These are phyloP conservation scores for Picea abies DNA, from an alignment of 83 land plant species.

Conservation along the genomic window DNA sequence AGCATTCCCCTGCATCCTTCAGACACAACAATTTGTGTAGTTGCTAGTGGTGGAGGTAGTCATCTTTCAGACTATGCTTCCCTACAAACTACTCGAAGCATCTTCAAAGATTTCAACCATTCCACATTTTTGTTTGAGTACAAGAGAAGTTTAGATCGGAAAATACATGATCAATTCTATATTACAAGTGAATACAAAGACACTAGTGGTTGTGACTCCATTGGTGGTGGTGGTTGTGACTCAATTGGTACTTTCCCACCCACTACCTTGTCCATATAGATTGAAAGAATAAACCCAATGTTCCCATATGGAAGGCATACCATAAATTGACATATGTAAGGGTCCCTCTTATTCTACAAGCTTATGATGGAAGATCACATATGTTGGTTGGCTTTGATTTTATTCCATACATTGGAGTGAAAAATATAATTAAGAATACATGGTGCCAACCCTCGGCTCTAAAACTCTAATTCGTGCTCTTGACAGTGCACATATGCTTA, in stretches of 20 bases:
- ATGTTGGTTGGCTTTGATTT: no score
- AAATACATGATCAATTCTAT: slow-evolving; percentile 81
- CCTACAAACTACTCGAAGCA: slow-evolving; percentile 65
- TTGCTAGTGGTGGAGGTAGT: slow-evolving; percentile 89
- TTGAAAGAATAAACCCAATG: background rate
- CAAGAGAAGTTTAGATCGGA: slow-evolving; percentile 76
- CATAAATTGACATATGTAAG: no score
- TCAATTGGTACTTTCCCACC: slow-evolving; percentile 44
- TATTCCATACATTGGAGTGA: no score
- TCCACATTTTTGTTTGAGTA: no score
- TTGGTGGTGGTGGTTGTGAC: slow-evolving; percentile 3
- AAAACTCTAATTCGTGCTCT: no score
- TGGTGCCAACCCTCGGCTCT: no score
- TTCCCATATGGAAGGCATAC: no score
- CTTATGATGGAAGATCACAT: no score
- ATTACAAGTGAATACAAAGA: slow-evolving; percentile 89
- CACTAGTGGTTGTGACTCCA: slow-evolving; percentile 74
- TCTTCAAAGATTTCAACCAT: slow-evolving; percentile 69
- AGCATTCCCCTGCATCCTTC: no score
- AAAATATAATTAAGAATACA: no score
- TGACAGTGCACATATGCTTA: no score
- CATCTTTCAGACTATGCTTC: slow-evolving; percentile 49
- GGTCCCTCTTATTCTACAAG: no score
- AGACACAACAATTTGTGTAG: slow-evolving; percentile 53
- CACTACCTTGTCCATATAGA: slow-evolving; percentile 54